Conservation (phyloP, 2,329 filamentous ascomycete species). For the Sordariomycetes sp. region DNA sequence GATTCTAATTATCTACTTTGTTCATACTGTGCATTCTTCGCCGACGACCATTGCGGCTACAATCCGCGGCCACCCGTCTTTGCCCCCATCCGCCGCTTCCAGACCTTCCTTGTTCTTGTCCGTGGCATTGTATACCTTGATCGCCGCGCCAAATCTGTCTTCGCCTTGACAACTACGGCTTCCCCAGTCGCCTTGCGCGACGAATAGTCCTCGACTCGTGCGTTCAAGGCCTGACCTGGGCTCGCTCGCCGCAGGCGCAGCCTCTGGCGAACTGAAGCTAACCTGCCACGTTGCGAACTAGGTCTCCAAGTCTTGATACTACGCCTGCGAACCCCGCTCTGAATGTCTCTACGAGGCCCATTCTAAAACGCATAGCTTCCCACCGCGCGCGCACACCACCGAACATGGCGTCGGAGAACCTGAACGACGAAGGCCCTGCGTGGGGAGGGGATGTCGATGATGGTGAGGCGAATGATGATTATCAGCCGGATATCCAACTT, state of each 20-base stretch:
- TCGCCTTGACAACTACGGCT: no score
- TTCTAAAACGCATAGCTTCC: neutral
- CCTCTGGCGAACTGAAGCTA: no score
- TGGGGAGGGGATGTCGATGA: slow-evolving; percentile 33
- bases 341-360: neutral
- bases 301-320: neutral
- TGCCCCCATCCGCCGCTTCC: no score
- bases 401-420: slow-evolving; percentile 2
- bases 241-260: no score
- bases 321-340: neutral
- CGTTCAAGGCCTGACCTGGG: no score
- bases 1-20: slow-evolving; percentile 1
- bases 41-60: neutral
- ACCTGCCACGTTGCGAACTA: no score
- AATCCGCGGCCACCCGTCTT: no score
- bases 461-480: slow-evolving; percentile 2
- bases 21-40: neutral
- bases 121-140: no score
- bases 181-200: no score
- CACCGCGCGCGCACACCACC: neutral
- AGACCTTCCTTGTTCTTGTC: no score
- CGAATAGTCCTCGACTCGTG: no score
- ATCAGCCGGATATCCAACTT: slow-evolving; percentile 31
- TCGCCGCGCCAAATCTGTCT: no score
- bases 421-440: slow-evolving; percentile 11